Conservation (phyloP, 768 basidiomycete genomes). For the Lactarius vividus region DNA sequence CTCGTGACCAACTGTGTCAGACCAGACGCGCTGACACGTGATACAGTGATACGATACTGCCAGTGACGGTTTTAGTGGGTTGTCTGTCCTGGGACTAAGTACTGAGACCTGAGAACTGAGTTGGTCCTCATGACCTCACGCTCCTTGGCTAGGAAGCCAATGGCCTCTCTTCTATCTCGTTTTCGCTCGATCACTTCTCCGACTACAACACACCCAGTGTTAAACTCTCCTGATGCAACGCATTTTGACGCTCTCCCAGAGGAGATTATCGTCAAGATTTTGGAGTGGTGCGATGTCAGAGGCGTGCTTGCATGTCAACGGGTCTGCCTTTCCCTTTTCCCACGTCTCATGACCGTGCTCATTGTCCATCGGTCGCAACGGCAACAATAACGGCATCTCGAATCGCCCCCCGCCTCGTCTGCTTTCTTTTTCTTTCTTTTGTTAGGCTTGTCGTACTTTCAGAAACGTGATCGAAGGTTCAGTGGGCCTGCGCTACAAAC, state of each 20-base stretch:
- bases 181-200: not conserved
- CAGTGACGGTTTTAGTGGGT: too few relatives aligned
- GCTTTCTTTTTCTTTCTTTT: too few relatives aligned
- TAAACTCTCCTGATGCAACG: not conserved
- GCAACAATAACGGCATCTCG: not conserved
- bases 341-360: not conserved
- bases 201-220: not conserved
- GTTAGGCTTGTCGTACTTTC: constrained; percentile 14
- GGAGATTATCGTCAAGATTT: constrained; percentile 12
- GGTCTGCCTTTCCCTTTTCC: constrained; percentile 4
- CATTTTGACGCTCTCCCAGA: constrained; percentile 2
- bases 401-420: not conserved
- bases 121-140: too few relatives aligned
- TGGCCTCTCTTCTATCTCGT: too few relatives aligned
- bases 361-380: not conserved
- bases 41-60: too few relatives aligned
- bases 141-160: too few relatives aligned
- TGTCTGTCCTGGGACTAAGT: too few relatives aligned
- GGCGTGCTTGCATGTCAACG: constrained; percentile 11
- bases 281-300: constrained; percentile 13
- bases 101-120: too few relatives aligned
- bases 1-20: too few relatives aligned
- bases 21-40: too few relatives aligned
- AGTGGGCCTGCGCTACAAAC: constrained; percentile 16
- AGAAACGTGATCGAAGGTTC: constrained; percentile 8